Conservation (phyloP, 164 flowering plant genomes). For the Magnolia changhungtana region DNA sequence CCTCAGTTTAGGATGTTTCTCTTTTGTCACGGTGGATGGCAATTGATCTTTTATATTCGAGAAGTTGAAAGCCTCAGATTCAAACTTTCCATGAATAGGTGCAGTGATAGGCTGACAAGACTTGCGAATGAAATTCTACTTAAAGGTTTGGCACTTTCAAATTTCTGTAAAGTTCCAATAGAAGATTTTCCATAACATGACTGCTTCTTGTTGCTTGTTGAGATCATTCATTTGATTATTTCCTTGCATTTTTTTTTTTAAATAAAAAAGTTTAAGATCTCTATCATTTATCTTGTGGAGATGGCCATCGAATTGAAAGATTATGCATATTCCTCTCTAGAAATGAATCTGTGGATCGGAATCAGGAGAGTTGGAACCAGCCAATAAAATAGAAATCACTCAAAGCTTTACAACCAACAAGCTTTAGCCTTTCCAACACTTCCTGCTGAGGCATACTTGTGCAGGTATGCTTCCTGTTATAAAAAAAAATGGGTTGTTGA, state of each 20-base stretch:
- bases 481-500: background rate
- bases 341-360: constrained; percentile 38
- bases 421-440: constrained; percentile 62
- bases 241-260: background rate
- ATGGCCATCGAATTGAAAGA: background rate
- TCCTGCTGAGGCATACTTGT: constrained; percentile 81
- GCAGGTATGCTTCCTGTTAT: constrained; percentile 39
- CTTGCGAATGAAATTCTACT: constrained; percentile 68
- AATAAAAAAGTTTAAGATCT: background rate
- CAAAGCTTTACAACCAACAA: constrained; percentile 38
- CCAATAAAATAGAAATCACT: constrained; percentile 48
- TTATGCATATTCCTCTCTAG: constrained; percentile 28
- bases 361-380: constrained; percentile 14
- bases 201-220: background rate
- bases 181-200: background rate
- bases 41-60: constrained; percentile 72
- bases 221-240: background rate
- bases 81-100: constrained; percentile 81
- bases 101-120: constrained; percentile 52
- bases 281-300: background rate
- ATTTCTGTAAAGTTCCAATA: constrained; percentile 1
- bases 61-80: constrained; percentile 88
- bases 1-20: constrained; percentile 48
- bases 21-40: constrained; percentile 97
- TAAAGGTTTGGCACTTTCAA: constrained; percentile 43